A percentile compares a stretch with the other conserved stretches of the same genome.
These are phyloP conservation scores for Stylosanthes scabra DNA, from an alignment of 331 rosid genomes.

Conservation along the genomic window DNA sequence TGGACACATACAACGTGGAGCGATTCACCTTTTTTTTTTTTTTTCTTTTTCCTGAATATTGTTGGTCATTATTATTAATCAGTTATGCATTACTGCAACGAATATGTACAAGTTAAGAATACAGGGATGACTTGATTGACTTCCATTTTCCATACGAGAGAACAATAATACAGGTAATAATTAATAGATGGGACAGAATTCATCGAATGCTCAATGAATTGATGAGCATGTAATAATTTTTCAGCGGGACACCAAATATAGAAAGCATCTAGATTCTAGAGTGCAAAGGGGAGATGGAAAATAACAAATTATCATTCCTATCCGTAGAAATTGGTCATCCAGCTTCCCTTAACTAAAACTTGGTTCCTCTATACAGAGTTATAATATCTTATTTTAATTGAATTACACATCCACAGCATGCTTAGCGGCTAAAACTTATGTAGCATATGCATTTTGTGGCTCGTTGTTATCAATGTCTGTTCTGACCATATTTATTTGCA, in stretches of 20 bases:
- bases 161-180: too few species aligned
- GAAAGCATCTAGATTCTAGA: background rate
- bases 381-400: background rate
- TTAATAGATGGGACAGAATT: too few species aligned
- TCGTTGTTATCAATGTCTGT: conserved; percentile 48
- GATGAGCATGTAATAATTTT: too few species aligned
- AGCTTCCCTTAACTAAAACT: conserved; percentile 12
- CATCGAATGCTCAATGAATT: too few species aligned
- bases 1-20: background rate
- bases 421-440: conserved; percentile 30
- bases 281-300: background rate
- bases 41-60: too few species aligned
- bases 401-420: conserved; percentile 14
- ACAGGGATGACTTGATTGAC: too few species aligned
- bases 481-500: conserved; percentile 61
- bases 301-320: background rate
- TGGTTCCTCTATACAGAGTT: background rate
- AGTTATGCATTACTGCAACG: too few species aligned
- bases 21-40: conserved; percentile 4
- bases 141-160: too few species aligned
- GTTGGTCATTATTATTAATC: too few species aligned
- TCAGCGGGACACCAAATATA: too few species aligned
- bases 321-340: background rate
- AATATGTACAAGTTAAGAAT: too few species aligned
- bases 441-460: conserved; percentile 27